Base-by-base conservation (phyloP, 371 early-diverging fungal genomes). In the Zychaea mexicana region DNA sequence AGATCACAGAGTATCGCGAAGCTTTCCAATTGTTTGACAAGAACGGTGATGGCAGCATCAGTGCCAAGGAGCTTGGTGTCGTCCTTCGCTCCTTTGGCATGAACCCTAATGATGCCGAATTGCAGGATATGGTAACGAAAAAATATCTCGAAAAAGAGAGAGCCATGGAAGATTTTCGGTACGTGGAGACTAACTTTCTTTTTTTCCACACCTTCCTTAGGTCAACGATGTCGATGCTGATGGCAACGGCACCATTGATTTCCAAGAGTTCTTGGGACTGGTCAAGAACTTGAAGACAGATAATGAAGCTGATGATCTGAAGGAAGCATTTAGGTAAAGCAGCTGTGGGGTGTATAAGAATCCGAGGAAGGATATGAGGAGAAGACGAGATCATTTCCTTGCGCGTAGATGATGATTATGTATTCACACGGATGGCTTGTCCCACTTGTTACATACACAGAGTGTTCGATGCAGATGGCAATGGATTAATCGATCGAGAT, bases 171-270 rank as follows among this genome's bases (percentile, higher is more conserved):
- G 21, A 61, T 45, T 26, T 22, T 26, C 17, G 22, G 27, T 19
- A 2, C 21, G 21, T 42, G n/a, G 9, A 39, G 57, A 49, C 39
- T 31, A 19, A 22, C 19, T 5, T n/a, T 57, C 12, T 42, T 12
- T 55, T 54, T 56, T 45, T 2, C 13, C 52, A 52, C n/a, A n/a
- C n/a, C n/a, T n/a, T n/a, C 10, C 31, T 12, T 49, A 80, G 81
- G 90, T 98, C 67, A 91, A 89, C 75, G 92, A 95, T 71, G 93
- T 95, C 30, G 97, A 97, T 80, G 89, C 92, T 52, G 93, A 95
- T 82, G 93, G 94, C 65, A 93, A 95, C 73, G 95, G 96, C 61
- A 92, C 85, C 57, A 92, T 96, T 66, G 97, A 96, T 75, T 95
- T 95, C 68, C 79, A 89, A 53, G 96, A 96, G 73, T 96, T 97